Conservation (phyloP, 345 rosid genomes). For the Hirschfeldia incana region DNA sequence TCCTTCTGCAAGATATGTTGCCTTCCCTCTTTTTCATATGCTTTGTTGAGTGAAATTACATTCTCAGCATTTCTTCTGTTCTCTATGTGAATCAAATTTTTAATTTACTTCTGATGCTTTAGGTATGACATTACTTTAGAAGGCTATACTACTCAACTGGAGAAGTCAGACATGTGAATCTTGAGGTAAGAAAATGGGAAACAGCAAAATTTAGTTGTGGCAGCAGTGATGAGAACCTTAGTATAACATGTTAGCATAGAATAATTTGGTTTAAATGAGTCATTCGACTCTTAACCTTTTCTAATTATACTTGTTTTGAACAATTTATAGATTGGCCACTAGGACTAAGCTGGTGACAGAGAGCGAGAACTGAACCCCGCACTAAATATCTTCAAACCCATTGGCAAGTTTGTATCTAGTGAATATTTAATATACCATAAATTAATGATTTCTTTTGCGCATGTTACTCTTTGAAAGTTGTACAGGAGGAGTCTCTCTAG, state of each 20-base stretch:
- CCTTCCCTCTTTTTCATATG: background rate
- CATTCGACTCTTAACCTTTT: too few species aligned
- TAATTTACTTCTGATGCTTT: background rate
- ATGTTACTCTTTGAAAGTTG: too few species aligned
- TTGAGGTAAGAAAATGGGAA: background rate
- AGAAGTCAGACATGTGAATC: background rate
- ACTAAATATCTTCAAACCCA: background rate
- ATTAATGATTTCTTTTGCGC: too few species aligned
- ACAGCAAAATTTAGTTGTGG: background rate
- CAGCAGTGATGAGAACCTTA: background rate
- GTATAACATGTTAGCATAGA: background rate
- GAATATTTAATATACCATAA: too few species aligned
- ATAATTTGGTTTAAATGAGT: background rate
- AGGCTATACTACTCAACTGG: background rate
- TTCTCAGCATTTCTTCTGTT: background rate
- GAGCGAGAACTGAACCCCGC: background rate
- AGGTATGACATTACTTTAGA: background rate
- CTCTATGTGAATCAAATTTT: background rate
- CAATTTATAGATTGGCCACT: background rate
- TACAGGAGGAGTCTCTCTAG: too few species aligned
- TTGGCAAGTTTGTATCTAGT: background rate
- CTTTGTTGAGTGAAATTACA: background rate
- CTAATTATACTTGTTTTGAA: background rate
- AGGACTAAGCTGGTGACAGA: background rate
- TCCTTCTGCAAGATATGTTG: background rate